phyloP scores from a whole-genome alignment of 352 stramenopile genomes.

The Nothophytophthora sp. region DNA sequence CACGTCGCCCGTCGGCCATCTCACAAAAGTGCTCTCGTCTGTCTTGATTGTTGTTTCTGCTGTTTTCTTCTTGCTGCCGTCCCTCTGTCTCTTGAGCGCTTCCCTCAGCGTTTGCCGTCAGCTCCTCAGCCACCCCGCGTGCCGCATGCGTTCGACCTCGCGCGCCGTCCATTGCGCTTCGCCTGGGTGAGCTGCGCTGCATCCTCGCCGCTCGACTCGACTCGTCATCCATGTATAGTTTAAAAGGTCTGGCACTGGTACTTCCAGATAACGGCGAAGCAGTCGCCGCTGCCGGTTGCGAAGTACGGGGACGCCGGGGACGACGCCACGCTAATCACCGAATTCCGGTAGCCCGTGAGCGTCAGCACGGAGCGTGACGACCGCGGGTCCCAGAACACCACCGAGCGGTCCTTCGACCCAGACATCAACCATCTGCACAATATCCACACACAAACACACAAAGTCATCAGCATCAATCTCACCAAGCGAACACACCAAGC shows the following conservation, averaged over 20 bases:
- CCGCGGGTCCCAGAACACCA: constrained; percentile 87
- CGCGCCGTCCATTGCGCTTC: constrained; percentile 31
- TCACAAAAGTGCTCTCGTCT: constrained; percentile 35
- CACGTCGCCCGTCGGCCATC: constrained; percentile 29
- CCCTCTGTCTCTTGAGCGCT: constrained; percentile 21
- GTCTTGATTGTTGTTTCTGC: constrained; percentile 22
- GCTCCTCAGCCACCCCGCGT: constrained; percentile 9
- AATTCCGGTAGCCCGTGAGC: constrained; percentile 85
- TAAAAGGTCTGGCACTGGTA: constrained; percentile 90
- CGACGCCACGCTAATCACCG: constrained; percentile 86
- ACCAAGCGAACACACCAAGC: constrained; percentile 1
- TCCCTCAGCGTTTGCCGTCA: constrained; percentile 7
- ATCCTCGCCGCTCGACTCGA: constrained; percentile 23
- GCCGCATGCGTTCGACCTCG: constrained; percentile 14
- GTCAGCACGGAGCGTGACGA: constrained; percentile 83
- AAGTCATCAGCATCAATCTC: background rate
- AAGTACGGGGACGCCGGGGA: constrained; percentile 87
- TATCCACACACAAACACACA: constrained; percentile 13
- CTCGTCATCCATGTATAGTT: constrained; percentile 48
- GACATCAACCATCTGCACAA: constrained; percentile 81
- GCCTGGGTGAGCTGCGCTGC: constrained; percentile 6
- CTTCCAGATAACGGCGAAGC: constrained; percentile 87
- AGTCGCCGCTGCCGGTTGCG: constrained; percentile 82
- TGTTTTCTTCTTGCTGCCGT: constrained; percentile 17
- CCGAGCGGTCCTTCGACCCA: constrained; percentile 83